phyloP scores from a whole-genome alignment of 495 filamentous ascomycete genomes.

The Xanthoparmelia taractica region DNA sequence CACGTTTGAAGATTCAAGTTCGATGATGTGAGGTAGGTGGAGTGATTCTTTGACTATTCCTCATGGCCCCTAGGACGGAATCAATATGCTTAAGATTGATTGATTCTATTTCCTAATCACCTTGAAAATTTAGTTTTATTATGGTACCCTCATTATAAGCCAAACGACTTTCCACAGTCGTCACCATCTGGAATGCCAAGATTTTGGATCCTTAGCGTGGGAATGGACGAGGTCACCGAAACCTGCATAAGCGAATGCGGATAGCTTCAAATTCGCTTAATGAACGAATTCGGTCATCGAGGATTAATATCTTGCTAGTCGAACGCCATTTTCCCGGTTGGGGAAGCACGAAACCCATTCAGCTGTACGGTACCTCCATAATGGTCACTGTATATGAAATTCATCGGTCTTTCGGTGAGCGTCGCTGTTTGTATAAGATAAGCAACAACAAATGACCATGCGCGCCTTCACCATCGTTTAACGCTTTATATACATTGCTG shows the following conservation, averaged over 20 bases:
- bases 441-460: background rate
- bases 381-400: background rate
- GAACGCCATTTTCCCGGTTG: background rate
- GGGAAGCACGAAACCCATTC: background rate
- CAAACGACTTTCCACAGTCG: background rate
- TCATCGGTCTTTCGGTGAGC: background rate
- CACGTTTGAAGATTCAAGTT: background rate
- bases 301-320: background rate
- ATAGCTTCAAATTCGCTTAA: background rate
- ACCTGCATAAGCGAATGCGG: slow-evolving; percentile 11
- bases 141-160: background rate
- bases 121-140: background rate
- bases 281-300: background rate
- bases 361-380: background rate
- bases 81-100: background rate
- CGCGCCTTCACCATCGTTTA: background rate
- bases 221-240: slow-evolving; percentile 2
- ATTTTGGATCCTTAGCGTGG: background rate
- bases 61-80: background rate
- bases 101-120: background rate
- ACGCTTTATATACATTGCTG: background rate
- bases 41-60: background rate
- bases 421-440: background rate
- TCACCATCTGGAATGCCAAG: background rate
- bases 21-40: background rate